Base-by-base conservation (phyloP, 495 filamentous ascomycete genomes). In the Entonaema liquescens region DNA sequence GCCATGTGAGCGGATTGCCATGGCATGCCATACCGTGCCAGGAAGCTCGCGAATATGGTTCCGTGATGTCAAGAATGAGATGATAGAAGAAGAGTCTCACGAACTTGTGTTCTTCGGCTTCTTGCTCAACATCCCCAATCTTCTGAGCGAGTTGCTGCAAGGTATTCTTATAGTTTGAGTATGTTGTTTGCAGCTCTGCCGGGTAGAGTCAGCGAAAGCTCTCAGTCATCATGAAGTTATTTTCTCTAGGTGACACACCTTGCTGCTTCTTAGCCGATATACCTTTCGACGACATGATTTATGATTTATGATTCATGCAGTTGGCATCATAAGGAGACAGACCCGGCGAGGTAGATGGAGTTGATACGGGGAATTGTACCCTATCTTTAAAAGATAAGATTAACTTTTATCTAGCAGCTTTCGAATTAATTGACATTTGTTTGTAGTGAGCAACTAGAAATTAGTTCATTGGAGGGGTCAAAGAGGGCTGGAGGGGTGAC, bases 21-120 rank as follows among this genome's bases (percentile, higher is more conserved):
- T 56, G 42, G 36, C 53, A 53, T 15, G 0, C 35, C 35, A 38
- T 38, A 11, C 35, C 3, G 35, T 47, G 42, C 42, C 42, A 47
- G 54, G 53, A 50, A 42, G 57, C 54, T 66, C 33, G 61, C 38
- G 64, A 67, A 59, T 28, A 56, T 54, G 50, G 69, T 55, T 50
- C 65, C 42, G 70, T 62, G 59, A 77, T 74, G 71, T 72, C 68
- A 74, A 47, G 65, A 31, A 60, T 19, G 54, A 59, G 49, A 38
- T 12, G 57, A 60, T 52, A 62, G 55, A 62, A 67, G 56, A 56
- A 31, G 55, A 52, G 50, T 58, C 4, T 58, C 49, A 84, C 91
- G 80, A 80, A 99, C 95, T 95, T 98, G 83, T 99, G 95, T 78
- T 99, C 95, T 79, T 99, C 95, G 26, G 92, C 89, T 74, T 99